Evolutionary conservation across 352 stramenopile species (phyloP).

Genomic region (Globisporangium carolinianum): DNA sequence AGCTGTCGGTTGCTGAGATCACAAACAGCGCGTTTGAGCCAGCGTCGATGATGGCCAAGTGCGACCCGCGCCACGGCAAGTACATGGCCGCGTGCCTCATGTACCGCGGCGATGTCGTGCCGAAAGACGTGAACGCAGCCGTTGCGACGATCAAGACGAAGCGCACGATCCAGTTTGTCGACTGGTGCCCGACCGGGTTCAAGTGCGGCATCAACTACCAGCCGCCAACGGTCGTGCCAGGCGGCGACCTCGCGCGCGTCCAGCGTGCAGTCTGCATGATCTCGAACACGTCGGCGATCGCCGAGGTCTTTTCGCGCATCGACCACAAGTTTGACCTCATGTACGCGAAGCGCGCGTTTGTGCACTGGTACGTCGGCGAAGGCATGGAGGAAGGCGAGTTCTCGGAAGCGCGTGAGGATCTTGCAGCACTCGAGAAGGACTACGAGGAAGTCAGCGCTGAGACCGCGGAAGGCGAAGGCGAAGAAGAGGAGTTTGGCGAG

Average conservation of each 20-base stretch:
- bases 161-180: slow-evolving; percentile 98
- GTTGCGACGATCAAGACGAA: slow-evolving; percentile 99
- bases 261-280: slow-evolving; percentile 99
- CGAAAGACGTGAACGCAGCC: slow-evolving; percentile 94
- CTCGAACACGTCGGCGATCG: slow-evolving; percentile 98
- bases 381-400: slow-evolving; percentile 99
- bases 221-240: slow-evolving; percentile 93
- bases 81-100: slow-evolving; percentile 99
- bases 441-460: slow-evolving; percentile 99
- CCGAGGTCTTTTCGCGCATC: slow-evolving; percentile 96
- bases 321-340: slow-evolving; percentile 99
- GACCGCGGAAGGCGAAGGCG: slow-evolving; percentile 93
- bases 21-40: slow-evolving; percentile 98
- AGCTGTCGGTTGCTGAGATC: slow-evolving; percentile 97
- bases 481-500: slow-evolving; percentile 89
- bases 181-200: slow-evolving; percentile 98
- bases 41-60: slow-evolving; percentile 99
- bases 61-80: slow-evolving; percentile 97
- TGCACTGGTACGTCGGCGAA: slow-evolving; percentile 99
- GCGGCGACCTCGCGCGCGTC: slow-evolving; percentile 95
- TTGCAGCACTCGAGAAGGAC: slow-evolving; percentile 98
- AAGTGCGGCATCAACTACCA: slow-evolving; percentile 99
- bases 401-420: slow-evolving; percentile 97
- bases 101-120: slow-evolving; percentile 96
- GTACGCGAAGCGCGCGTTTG: slow-evolving; percentile 99